A percentile compares a stretch with the other conserved stretches of the same genome.
These are phyloP conservation scores for Ilyonectria mors-panacis DNA, from an alignment of 2,329 filamentous ascomycete genomes.

Conservation along the genomic window DNA sequence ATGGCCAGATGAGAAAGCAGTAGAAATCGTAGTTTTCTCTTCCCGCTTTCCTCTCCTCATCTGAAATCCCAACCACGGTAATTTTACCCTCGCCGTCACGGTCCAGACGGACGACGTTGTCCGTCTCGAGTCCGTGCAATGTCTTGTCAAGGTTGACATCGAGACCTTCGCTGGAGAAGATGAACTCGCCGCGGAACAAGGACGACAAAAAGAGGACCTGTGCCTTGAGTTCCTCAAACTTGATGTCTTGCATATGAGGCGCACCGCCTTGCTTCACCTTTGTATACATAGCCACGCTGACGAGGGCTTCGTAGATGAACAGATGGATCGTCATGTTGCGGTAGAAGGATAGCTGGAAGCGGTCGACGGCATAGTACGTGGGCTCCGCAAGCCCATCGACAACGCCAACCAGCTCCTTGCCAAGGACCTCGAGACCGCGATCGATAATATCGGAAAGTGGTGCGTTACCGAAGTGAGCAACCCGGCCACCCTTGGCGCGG, in stretches of 20 bases:
- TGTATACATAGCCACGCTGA: slow-evolving; percentile 92
- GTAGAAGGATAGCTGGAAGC: slow-evolving; percentile 98
- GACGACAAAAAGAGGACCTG: slow-evolving; percentile 94
- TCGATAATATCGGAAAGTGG: slow-evolving; percentile 88
- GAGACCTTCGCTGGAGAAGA: slow-evolving; percentile 91
- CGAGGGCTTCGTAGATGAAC: slow-evolving; percentile 93
- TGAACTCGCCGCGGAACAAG: slow-evolving; percentile 96
- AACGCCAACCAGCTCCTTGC: slow-evolving; percentile 87
- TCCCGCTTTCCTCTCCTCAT: slow-evolving; percentile 81
- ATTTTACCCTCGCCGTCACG: slow-evolving; percentile 70
- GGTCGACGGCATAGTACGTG: slow-evolving; percentile 94
- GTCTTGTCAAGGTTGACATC: slow-evolving; percentile 86
- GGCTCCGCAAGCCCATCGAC: slow-evolving; percentile 87
- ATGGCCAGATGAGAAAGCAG: slow-evolving; percentile 98
- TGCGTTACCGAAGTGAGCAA: slow-evolving; percentile 90
- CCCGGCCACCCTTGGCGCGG: slow-evolving; percentile 87
- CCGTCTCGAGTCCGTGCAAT: slow-evolving; percentile 81
- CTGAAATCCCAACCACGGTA: slow-evolving; percentile 80
- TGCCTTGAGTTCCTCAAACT: slow-evolving; percentile 78
- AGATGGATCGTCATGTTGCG: slow-evolving; percentile 99
- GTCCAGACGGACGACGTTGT: slow-evolving; percentile 81
- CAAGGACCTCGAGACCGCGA: slow-evolving; percentile 90
- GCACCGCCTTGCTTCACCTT: slow-evolving; percentile 93
- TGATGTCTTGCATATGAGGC: slow-evolving; percentile 82
- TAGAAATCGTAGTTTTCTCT: slow-evolving; percentile 99